These are phyloP conservation scores for Pseudonectria buxi DNA, from an alignment of 2,329 filamentous ascomycete genomes.

Conservation along the genomic window DNA sequence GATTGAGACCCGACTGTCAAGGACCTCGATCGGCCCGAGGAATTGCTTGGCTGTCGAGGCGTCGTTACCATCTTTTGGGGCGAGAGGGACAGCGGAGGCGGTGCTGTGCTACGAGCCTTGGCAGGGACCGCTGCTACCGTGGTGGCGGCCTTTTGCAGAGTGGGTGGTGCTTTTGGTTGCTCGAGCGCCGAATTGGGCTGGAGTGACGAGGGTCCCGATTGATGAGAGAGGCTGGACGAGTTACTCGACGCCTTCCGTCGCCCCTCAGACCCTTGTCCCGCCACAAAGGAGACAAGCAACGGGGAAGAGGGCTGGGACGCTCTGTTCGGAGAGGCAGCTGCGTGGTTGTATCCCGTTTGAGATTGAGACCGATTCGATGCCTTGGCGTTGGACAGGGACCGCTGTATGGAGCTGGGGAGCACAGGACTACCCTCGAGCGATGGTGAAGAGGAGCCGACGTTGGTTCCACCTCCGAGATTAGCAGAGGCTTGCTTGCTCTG, in stretches of 20 bases:
- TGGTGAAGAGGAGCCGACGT: conserved; percentile 53
- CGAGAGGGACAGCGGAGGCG: conserved; percentile 45
- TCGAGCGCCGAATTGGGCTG: conserved; percentile 70
- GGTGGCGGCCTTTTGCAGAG: conserved; percentile 54
- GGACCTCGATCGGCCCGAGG: conserved; percentile 70
- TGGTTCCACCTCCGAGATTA: conserved; percentile 37
- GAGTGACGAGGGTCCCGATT: conserved; percentile 52
- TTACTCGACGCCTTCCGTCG: conserved; percentile 89
- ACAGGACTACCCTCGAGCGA: conserved; percentile 80
- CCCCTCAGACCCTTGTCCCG: conserved; percentile 68
- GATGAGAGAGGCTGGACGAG: conserved; percentile 75
- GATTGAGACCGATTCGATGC: conserved; percentile 73
- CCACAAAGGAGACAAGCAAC: conserved; percentile 92
- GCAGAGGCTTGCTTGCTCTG: conserved; percentile 47
- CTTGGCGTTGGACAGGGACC: conserved; percentile 78
- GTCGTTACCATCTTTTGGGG: conserved; percentile 58
- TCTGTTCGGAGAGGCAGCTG: conserved; percentile 81
- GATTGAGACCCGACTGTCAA: conserved; percentile 93
- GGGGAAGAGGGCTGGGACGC: conserved; percentile 64
- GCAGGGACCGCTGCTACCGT: conserved; percentile 48
- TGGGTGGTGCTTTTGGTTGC: conserved; percentile 54
- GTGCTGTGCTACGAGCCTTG: conserved; percentile 47
- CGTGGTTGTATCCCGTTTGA: conserved; percentile 71
- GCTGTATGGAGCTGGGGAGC: conserved; percentile 70
- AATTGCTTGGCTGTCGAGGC: conserved; percentile 53